These are phyloP conservation scores for Acanthochlamys bracteata DNA, from an alignment of 106 monocot species.

Conservation along the genomic window DNA sequence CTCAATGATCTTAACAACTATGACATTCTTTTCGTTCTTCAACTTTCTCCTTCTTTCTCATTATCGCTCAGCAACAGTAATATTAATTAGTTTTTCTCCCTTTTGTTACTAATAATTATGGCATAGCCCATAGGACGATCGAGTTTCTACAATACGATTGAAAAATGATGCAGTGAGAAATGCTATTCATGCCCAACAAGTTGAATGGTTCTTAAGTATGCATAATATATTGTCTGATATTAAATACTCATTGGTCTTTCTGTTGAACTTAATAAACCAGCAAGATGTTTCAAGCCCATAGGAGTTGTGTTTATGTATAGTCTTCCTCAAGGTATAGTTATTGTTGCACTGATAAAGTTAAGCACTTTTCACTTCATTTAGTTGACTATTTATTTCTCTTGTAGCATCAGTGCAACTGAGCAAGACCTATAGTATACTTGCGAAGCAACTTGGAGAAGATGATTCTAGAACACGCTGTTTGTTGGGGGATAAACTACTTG, in stretches of 20 bases:
- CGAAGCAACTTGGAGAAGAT: constrained; percentile 89
- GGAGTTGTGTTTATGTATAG: constrained; percentile 31
- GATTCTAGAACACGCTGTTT: constrained; percentile 57
- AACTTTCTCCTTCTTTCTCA: background rate
- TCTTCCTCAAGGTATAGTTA: no score
- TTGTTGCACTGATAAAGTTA: background rate
- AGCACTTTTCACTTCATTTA: background rate
- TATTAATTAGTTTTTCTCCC: no score
- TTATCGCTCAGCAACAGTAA: background rate
- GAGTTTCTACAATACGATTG: constrained; percentile 68
- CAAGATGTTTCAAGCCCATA: constrained; percentile 20
- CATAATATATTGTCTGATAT: background rate
- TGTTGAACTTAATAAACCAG: background rate
- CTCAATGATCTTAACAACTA: constrained; percentile 58
- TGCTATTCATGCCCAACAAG: constrained; percentile 76
- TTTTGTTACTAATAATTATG: background rate
- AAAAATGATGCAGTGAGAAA: constrained; percentile 72
- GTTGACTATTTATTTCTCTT: constrained; percentile 3
- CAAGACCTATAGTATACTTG: constrained; percentile 90
- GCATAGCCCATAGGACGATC: constrained; percentile 37
- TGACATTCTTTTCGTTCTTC: constrained; percentile 32
- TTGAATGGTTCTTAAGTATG: background rate
- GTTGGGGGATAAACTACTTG: constrained; percentile 15
- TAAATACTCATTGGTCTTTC: background rate
- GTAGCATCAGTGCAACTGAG: constrained; percentile 65